Base-by-base conservation (phyloP, 345 rosid species). In the Murraya koenigii region DNA sequence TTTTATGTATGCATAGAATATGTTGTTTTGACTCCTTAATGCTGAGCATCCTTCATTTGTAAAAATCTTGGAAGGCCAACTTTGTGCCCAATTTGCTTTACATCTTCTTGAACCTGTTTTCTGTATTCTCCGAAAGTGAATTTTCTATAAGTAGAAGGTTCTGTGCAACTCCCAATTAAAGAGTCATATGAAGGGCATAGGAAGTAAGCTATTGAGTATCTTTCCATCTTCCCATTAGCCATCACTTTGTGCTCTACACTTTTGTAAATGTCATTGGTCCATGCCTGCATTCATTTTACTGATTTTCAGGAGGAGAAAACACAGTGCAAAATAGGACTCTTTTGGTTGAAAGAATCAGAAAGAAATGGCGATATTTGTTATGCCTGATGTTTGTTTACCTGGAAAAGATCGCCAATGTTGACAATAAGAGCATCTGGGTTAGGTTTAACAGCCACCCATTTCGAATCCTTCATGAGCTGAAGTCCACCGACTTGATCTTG, bases 401-500 rank as follows among this genome's bases (percentile, higher is more conserved):
- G 95, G 65, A 89, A 87, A 22, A 91, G 88, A 80, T 91, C 95
- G 20, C 95, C 95, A 26, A 91, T 88, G 84, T 91, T 91, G 80
- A 91, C 89, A 1, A 91, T 89, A 38, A 91, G 90, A 33, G 95
- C 90, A n/a, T 91, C 87, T 32, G 26, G 85, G 64, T 88, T 91
- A 68, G 95, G 95, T 78, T 84, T 84, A 0, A 91, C 91, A 39
- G 92, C 86, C 22, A 91, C 90, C 95, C 92, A 91, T 38, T 84
- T 83, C 71, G 87, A 84, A 75, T 91, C 91, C 77, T 88, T 89
- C 86, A 88, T 80, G 58, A 91, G 91, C 68, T 91, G 95, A 33
- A 91, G 92, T 39, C 93, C 95, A 7, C 95, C 95, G 2, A 91
- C 95, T 71, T 88, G 78, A 74, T 91, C 95, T 87, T 91, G 95